Percentiles rank a stretch among this genome's conserved stretches.
These are phyloP conservation scores for Westerdykella ornata DNA, from an alignment of 2,329 filamentous ascomycete genomes.

Conservation along the genomic window DNA sequence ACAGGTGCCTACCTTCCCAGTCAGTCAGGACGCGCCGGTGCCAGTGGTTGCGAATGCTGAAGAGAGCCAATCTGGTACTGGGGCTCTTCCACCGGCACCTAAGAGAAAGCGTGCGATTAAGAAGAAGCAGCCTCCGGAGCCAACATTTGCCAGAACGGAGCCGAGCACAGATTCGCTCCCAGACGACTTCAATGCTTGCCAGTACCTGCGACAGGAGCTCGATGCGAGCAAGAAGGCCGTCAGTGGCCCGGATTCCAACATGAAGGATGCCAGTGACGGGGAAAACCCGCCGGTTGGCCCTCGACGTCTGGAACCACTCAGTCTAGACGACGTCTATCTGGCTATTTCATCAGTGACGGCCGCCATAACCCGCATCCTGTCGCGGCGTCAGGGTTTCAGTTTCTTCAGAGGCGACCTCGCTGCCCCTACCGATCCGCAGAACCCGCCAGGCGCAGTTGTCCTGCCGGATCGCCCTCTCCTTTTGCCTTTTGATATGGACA, in stretches of 20 bases:
- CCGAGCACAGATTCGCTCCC: not conserved
- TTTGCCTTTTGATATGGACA: not conserved
- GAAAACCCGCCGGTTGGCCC: constrained; percentile 1
- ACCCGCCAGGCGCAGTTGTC: not conserved
- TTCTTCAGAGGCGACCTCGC: not conserved
- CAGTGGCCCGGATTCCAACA: not conserved
- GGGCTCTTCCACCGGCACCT: too few relatives aligned
- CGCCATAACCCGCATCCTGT: constrained; percentile 7
- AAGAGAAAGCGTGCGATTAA: too few relatives aligned
- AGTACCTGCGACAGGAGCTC: constrained; percentile 3
- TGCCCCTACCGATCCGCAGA: not conserved
- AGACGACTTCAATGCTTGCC: constrained; percentile 4
- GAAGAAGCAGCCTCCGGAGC: too few relatives aligned
- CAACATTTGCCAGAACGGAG: too few relatives aligned
- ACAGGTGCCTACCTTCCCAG: too few relatives aligned
- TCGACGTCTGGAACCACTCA: too few relatives aligned
- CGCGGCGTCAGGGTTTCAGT: constrained; percentile 3
- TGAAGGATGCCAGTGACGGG: not conserved
- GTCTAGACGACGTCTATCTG: not conserved
- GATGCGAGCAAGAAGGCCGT: not conserved
- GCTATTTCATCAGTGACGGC: constrained; percentile 8
- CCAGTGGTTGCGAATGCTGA: too few relatives aligned
- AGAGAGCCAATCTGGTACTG: too few relatives aligned
- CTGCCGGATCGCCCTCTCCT: constrained; percentile 11
- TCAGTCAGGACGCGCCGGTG: too few relatives aligned